Conservation (phyloP, 2,329 filamentous ascomycete genomes). For the Coniochaeta sp. region DNA sequence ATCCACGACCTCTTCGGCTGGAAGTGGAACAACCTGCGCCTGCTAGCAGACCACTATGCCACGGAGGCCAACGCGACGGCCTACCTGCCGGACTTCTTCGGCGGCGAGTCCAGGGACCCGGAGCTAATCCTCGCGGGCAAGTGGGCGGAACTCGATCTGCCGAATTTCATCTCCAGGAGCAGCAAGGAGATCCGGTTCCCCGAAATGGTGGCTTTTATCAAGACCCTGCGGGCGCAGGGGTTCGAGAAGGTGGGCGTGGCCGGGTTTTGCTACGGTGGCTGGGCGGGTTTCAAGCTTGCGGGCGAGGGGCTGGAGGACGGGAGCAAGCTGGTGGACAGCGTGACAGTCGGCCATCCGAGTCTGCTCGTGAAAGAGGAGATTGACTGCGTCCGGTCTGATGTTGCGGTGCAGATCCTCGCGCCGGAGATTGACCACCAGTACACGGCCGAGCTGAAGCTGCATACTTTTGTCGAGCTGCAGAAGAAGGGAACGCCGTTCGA, state of each 20-base stretch:
- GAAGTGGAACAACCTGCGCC: constrained; percentile 37
- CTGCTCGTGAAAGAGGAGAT: constrained; percentile 37
- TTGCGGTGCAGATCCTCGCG: constrained; percentile 44
- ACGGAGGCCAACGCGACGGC: constrained; percentile 34
- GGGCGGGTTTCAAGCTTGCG: constrained; percentile 38
- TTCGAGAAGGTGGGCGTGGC: constrained; percentile 31
- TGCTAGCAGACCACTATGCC: constrained; percentile 42
- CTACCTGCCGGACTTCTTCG: constrained; percentile 42
- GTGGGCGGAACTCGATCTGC: constrained; percentile 27
- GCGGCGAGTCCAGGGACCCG: constrained; percentile 21
- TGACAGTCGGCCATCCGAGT: constrained; percentile 37
- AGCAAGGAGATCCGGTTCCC: constrained; percentile 27
- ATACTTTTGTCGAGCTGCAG: constrained; percentile 30
- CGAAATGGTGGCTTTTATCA: constrained; percentile 30
- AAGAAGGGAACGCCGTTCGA: constrained; percentile 33
- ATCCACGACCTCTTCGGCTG: constrained; percentile 46
- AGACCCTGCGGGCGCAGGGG: constrained; percentile 22
- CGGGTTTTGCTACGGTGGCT: constrained; percentile 45
- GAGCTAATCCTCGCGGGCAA: constrained; percentile 18
- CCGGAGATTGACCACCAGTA: constrained; percentile 37
- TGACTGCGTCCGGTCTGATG: constrained; percentile 25
- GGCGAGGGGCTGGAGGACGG: constrained; percentile 26
- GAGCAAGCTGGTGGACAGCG: constrained; percentile 34
- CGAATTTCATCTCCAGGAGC: constrained; percentile 27
- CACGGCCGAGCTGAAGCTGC: constrained; percentile 36